These are phyloP conservation scores for Fusarium sp. DNA, from an alignment of 2,329 filamentous ascomycete species.

Conservation along the genomic window DNA sequence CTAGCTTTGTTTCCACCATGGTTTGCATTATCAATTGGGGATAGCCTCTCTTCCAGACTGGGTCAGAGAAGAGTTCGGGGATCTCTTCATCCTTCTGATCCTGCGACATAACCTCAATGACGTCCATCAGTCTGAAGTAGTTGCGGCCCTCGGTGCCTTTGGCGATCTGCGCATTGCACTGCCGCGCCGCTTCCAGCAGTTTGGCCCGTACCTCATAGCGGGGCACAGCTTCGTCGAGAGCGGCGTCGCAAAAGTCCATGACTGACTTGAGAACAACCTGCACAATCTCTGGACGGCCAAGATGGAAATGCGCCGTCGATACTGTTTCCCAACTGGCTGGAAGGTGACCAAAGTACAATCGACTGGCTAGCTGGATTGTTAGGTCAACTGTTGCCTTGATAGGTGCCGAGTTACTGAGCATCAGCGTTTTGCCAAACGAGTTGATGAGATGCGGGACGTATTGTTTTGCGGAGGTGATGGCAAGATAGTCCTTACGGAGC, in stretches of 20 bases:
- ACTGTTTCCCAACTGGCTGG: conserved; percentile 16
- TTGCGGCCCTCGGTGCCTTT: conserved; percentile 2
- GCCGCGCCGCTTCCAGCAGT: neutral
- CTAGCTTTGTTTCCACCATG: conserved; percentile 5
- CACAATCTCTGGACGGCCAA: conserved; percentile 2
- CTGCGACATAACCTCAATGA: conserved; percentile 8
- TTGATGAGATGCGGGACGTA: conserved; percentile 4
- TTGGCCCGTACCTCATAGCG: neutral
- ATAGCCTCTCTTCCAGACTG: conserved; percentile 8
- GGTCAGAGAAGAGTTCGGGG: neutral
- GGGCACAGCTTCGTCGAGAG: neutral
- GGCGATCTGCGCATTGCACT: conserved; percentile 7
- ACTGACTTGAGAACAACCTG: conserved; percentile 1
- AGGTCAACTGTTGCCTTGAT: conserved; percentile 9
- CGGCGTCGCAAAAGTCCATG: conserved; percentile 8
- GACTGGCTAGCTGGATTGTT: conserved; percentile 7
- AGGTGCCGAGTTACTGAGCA: neutral
- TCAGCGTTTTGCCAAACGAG: neutral
- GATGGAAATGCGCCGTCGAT: conserved; percentile 8
- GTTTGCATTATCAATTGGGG: conserved; percentile 7
- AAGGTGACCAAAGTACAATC: conserved; percentile 5
- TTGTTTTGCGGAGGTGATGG: conserved; percentile 2
- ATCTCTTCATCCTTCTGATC: neutral
- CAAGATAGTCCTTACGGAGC: neutral
- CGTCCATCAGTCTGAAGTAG: conserved; percentile 10